phyloP scores from a whole-genome alignment of 1,284 basidiomycete species.

The Leccinum solheimii region DNA sequence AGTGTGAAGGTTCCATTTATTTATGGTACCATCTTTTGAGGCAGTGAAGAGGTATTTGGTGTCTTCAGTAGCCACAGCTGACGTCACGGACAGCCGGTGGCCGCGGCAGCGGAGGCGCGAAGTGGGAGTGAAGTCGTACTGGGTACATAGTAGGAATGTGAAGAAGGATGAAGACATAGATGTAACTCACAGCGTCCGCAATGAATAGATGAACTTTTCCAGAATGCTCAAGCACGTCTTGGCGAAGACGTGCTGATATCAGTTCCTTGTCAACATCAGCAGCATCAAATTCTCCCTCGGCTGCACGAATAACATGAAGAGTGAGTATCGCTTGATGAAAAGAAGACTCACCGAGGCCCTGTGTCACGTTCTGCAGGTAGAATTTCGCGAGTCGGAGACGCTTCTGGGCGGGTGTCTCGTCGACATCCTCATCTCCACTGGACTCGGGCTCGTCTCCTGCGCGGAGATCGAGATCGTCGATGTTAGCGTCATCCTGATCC shows the following conservation, averaged over 20 bases:
- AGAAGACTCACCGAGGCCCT: conserved; percentile 62
- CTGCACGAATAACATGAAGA: conserved; percentile 36
- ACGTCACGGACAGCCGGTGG: conserved; percentile 76
- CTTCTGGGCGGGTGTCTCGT: conserved; percentile 95
- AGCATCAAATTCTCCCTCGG: conserved; percentile 88
- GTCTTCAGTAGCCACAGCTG: conserved; percentile 70
- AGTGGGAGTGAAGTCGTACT: conserved; percentile 41
- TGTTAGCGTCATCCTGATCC: conserved; percentile 56
- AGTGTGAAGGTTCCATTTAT: conserved; percentile 74
- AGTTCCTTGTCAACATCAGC: conserved; percentile 92
- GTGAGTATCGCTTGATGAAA: neutral
- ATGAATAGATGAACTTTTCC: conserved; percentile 85
- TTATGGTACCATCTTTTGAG: conserved; percentile 84
- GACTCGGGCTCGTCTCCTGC: conserved; percentile 57
- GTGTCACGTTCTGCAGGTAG: conserved; percentile 86
- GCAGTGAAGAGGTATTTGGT: conserved; percentile 75
- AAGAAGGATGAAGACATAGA: neutral
- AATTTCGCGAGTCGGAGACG: conserved; percentile 86
- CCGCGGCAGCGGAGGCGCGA: conserved; percentile 64
- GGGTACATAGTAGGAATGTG: conserved; percentile 23
- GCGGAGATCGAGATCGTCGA: conserved; percentile 80
- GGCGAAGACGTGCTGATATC: conserved; percentile 85
- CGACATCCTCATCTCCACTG: conserved; percentile 78
- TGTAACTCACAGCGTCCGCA: conserved; percentile 58
- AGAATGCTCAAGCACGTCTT: conserved; percentile 84